These are phyloP conservation scores for Aspergillus japonicus DNA, from an alignment of 2,329 filamentous ascomycete genomes.

Conservation along the genomic window DNA sequence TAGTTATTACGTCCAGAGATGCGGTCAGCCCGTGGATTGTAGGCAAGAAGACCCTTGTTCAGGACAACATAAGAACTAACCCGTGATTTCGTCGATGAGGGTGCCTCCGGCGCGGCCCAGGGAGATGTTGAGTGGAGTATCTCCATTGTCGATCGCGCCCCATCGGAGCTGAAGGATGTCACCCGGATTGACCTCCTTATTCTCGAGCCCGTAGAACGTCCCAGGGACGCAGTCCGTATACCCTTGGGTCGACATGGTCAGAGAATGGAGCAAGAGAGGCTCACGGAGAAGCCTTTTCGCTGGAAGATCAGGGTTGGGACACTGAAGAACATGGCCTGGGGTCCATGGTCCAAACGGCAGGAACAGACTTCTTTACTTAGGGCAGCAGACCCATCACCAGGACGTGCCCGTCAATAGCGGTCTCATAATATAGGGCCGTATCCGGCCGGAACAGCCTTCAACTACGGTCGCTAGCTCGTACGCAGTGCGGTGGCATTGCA, in stretches of 20 bases:
- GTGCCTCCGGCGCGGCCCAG: constrained; percentile 5
- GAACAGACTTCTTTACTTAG: background rate
- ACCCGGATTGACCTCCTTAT: constrained; percentile 5
- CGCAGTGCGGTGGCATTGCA: background rate
- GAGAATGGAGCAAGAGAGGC: background rate
- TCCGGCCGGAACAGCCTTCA: background rate
- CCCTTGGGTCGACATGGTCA: constrained; percentile 6
- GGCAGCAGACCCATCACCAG: background rate
- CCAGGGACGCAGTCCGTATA: constrained; percentile 6
- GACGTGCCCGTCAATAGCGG: background rate
- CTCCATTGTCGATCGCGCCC: constrained; percentile 8
- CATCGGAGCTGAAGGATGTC: constrained; percentile 5
- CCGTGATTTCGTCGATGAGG: constrained; percentile 3
- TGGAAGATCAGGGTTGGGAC: background rate
- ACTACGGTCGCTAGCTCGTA: background rate
- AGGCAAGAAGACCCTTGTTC: background rate
- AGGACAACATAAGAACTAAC: background rate
- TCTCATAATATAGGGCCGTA: background rate
- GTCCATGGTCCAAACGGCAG: background rate
- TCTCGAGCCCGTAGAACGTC: constrained; percentile 8
- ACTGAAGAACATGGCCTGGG: background rate
- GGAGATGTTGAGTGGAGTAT: constrained; percentile 6
- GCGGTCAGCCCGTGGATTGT: too few species aligned
- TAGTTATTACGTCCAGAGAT: background rate
- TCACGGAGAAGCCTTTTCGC: background rate